phyloP scores from a whole-genome alignment of 2,329 filamentous ascomycete species.

The Trichocomaceae sp. region DNA sequence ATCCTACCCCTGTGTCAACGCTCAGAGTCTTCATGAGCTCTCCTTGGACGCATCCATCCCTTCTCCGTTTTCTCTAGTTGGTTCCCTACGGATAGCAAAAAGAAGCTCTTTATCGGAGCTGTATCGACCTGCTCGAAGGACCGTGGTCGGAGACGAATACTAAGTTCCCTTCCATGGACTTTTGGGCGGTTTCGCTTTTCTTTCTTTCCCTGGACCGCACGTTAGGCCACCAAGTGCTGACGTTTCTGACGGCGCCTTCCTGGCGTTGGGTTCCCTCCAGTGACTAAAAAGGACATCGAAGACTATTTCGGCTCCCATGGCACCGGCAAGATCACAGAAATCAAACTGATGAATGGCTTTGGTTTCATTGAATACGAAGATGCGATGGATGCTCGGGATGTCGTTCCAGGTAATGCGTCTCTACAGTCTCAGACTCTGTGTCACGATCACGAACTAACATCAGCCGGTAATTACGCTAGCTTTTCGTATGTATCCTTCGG shows the following conservation, averaged over 20 bases:
- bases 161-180: conserved; percentile 13
- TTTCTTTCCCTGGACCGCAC: conserved; percentile 20
- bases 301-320: conserved; percentile 92
- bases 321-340: conserved; percentile 94
- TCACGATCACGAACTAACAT: conserved; percentile 15
- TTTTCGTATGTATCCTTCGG: conserved; percentile 45
- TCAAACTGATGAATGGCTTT: conserved; percentile 99
- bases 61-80: conserved; percentile 9
- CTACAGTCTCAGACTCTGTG: conserved; percentile 10
- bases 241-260: conserved; percentile 24
- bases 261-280: conserved; percentile 48
- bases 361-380: conserved; percentile 99
- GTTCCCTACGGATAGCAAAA: conserved; percentile 2
- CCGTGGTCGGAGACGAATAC: conserved; percentile 11
- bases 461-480: conserved; percentile 33
- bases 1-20: conserved; percentile 12
- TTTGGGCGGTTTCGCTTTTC: conserved; percentile 19
- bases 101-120: neutral
- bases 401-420: conserved; percentile 79
- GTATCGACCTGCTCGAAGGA: conserved; percentile 9
- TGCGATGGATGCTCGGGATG: conserved; percentile 94
- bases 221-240: conserved; percentile 25
- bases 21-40: conserved; percentile 2
- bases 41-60: conserved; percentile 10
- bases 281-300: conserved; percentile 95